These are phyloP conservation scores for Bidens hawaiensis DNA, from an alignment of 140 eudicot species.

Conservation along the genomic window DNA sequence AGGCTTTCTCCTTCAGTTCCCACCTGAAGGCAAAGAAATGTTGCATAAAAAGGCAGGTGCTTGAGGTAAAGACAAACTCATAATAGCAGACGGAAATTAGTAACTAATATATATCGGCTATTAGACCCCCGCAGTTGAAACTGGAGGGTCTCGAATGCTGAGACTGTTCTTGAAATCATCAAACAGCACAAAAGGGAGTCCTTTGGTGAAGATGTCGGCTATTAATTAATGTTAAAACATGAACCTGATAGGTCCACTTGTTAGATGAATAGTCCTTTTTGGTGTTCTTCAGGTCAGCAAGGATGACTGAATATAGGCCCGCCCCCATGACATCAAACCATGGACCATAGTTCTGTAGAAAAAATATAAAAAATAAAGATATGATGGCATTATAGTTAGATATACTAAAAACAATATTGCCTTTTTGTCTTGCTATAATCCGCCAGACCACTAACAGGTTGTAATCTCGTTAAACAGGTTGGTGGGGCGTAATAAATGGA, in stretches of 20 bases:
- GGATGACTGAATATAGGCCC: conserved; percentile 55
- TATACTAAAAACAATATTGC: background rate
- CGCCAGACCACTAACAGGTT: background rate
- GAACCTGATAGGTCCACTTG: conserved; percentile 79
- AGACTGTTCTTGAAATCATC: too few relatives aligned
- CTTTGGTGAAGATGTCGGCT: too few relatives aligned
- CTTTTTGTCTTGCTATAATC: background rate
- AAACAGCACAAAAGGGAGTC: too few relatives aligned
- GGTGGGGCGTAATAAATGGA: background rate
- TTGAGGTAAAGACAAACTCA: conserved; percentile 1
- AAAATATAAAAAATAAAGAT: background rate
- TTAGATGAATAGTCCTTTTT: conserved; percentile 46
- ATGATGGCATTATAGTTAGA: background rate
- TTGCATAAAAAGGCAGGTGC: background rate
- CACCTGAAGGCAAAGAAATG: conserved; percentile 42
- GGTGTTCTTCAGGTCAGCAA: conserved; percentile 34
- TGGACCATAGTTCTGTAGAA: conserved; percentile 78
- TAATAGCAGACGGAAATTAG: background rate
- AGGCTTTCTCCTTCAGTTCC: conserved; percentile 78
- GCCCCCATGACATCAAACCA: conserved; percentile 82
- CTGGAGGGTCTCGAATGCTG: too few relatives aligned
- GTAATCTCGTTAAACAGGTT: too few relatives aligned
- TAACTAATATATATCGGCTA: too few relatives aligned
- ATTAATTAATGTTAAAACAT: background rate
- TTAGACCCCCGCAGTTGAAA: too few relatives aligned